Conservation (phyloP, 2,329 filamentous ascomycete species). For the Ceratocystis smalleyi region DNA sequence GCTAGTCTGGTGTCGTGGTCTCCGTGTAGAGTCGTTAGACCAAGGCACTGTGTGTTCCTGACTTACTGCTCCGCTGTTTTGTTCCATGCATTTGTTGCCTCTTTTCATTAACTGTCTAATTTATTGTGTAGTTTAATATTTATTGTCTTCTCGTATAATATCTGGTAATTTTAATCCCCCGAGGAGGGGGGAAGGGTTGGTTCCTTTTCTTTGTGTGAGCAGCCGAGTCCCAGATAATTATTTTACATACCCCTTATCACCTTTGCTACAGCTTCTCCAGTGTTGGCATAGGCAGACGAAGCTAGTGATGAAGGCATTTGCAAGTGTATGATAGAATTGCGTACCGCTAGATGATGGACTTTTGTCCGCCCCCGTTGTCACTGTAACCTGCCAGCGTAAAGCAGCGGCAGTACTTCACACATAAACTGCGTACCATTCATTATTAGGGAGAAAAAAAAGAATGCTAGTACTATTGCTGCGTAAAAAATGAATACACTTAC, state of each 20-base stretch:
- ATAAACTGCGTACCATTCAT: too few relatives aligned
- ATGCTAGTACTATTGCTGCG: too few relatives aligned
- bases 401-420: not conserved
- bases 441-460: too few relatives aligned
- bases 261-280: too few relatives aligned
- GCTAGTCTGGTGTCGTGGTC: not conserved
- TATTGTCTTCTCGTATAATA: not conserved
- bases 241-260: not conserved
- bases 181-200: not conserved
- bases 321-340: not conserved
- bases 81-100: not conserved
- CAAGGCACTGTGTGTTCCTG: slow-evolving; percentile 3
- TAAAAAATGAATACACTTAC: too few relatives aligned
- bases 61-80: not conserved
- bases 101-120: not conserved
- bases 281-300: too few relatives aligned
- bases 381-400: not conserved
- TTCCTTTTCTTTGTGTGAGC: not conserved
- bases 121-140: not conserved
- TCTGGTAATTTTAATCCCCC: not conserved
- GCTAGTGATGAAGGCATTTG: too few relatives aligned
- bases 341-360: not conserved
- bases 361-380: not conserved
- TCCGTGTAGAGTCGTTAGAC: not conserved
- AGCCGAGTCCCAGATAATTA: not conserved